Evolutionary conservation across 257 asterid genomes (phyloP).

Genomic region (Euphrasia confusa): DNA sequence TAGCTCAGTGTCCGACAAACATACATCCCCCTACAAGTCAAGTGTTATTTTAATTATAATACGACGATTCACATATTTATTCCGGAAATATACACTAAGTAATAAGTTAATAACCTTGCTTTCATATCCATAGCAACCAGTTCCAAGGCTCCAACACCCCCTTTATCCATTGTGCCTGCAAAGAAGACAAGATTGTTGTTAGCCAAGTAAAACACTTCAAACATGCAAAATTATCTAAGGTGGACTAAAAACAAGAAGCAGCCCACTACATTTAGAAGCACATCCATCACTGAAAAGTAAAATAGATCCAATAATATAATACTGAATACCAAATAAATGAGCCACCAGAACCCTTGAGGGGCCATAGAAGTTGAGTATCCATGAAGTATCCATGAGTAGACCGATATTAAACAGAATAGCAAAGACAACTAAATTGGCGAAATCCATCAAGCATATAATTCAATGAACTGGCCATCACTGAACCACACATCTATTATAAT

Average conservation of each 20-base stretch:
- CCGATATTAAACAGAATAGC: constrained; percentile 10
- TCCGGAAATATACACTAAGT: constrained; percentile 21
- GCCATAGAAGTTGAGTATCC: constrained; percentile 4
- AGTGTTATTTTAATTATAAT: constrained; percentile 23
- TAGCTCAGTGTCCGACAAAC: constrained; percentile 98
- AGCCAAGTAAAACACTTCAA: constrained; percentile 18
- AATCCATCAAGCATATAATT: constrained; percentile 18
- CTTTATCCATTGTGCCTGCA: constrained; percentile 86
- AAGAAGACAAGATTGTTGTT: constrained; percentile 18
- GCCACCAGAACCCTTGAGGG: constrained; percentile 15
- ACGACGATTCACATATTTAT: constrained; percentile 16
- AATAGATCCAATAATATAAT: constrained; percentile 15
- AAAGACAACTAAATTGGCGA: constrained; percentile 14
- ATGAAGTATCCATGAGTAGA: constrained; percentile 21
- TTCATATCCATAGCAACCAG: constrained; percentile 99
- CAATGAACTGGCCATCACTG: constrained; percentile 13
- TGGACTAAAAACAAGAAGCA: constrained; percentile 4
- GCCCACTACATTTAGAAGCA: constrained; percentile 10
- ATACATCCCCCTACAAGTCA: constrained; percentile 87
- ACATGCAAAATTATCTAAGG: neutral
- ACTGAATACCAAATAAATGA: constrained; percentile 12
- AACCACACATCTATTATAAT: constrained; percentile 20
- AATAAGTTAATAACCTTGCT: constrained; percentile 87
- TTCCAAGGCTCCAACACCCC: constrained; percentile 99
- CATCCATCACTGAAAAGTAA: constrained; percentile 1